Base-by-base conservation (phyloP, 495 filamentous ascomycete species). In the Hyaloscypha bicolor region DNA sequence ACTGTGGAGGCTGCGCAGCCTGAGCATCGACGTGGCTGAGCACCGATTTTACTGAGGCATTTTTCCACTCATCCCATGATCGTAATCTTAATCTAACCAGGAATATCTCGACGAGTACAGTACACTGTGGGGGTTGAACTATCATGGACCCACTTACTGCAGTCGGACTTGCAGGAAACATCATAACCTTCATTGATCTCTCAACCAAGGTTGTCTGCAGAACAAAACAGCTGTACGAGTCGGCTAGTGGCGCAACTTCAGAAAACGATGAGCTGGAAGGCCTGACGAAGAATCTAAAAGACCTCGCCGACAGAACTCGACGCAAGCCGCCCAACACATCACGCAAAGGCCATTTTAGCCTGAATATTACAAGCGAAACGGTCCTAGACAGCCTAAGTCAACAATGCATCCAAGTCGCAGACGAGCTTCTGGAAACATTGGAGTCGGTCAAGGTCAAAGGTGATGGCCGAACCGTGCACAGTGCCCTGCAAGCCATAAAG, bases 71-170 rank as follows among this genome's bases (percentile, higher is more conserved):
- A 1, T 37, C 12, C 12, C 35, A 8, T 37, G 35, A 12, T 12
- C 35, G 35, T 12, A 37, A 8, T 2, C 1, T 37, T 12, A 37
- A 37, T 12, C 12, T 37, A 12, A 37, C 12, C 12, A 1, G 12
- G 8, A 37, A 37, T 37, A 37, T 12, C 35, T 37, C 35, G 35
- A 37, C 35, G 25, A 37, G 35, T 3, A 37, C 25, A 25, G 25
- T 25, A 37, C 35, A 37, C 35, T 37, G 35, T 3, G 6, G 12
- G 35, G 35, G 1, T 0, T 37, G 8, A 37, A 37, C 12, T 12
- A 37, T 37, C 35, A 55, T 64, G 9, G 53, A 64, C n/a, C n/a
- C 62, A 5, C n/a, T 64, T 12, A 25, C 53, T 42, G 62, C 62
- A 30, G 19, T 58, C 11, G 52, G 62, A 9, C 29, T 64, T 16